Base-by-base conservation (phyloP, 2,329 filamentous ascomycete species). In the Dactylellina drechsleri region DNA sequence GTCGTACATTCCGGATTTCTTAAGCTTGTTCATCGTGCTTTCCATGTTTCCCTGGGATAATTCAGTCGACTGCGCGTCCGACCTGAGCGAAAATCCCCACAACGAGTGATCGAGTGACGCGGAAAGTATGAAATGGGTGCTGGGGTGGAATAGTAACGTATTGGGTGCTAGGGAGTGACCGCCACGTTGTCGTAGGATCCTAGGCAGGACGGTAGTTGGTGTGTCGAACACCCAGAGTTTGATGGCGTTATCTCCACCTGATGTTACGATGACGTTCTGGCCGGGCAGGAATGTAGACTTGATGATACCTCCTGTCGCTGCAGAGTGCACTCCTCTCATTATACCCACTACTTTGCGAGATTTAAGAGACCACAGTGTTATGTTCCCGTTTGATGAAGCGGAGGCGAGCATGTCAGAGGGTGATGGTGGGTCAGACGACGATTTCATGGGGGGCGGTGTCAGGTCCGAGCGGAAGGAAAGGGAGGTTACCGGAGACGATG, bases 281-380 rank as follows among this genome's bases (percentile, higher is more conserved):
- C 93, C 94, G 15, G 90, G 84, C 10, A 99, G 85, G 79, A 99
- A 99, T 79, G 97, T 92, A 18, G 96, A 84, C 80, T 91, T 93
- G 83, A 89, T 96, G 54, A 97, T 87, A 2, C 93, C 94, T 28
- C 92, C 91, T 0, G 86, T 86, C 3, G 91, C 90, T 4, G 91
- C 90, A 78, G 93, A 92, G 81, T 99, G 95, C 0, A 94, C 95
- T 66, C 92, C 91, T 78, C 93, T 89, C 41, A 99, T 85, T 12
- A 96, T 88, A 56, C 95, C 93, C 83, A 91, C 92, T 66, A 97
- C 89, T 78, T 92, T 89, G 15, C 93, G 93, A 43, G 91, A 87
- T 81, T 97, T 97, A 67, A 99, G 85, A 81, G 99, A 95, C 95
- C 95, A 99, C 77, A 99, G 90, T 0, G 92, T 96, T 52, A 99